Evolutionary conservation across 2,329 filamentous ascomycete genomes (phyloP).

Genomic region (Paraphoma sp.): DNA sequence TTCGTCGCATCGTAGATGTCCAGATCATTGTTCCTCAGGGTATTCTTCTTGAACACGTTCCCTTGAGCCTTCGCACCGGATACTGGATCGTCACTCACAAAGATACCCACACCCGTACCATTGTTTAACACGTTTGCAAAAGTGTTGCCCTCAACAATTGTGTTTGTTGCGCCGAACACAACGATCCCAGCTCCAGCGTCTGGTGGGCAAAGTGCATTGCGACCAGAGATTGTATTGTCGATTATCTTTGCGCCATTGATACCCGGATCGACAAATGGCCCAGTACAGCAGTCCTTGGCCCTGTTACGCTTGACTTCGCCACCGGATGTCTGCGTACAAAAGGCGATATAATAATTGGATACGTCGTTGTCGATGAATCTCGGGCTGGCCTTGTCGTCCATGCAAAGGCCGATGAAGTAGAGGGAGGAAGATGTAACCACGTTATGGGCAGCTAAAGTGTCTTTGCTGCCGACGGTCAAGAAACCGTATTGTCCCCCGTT

Average conservation of each 20-base stretch:
- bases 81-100: conserved; percentile 3
- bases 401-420: conserved; percentile 16
- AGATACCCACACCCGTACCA: conserved; percentile 4
- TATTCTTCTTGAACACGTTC: conserved; percentile 2
- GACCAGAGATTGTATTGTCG: conserved; percentile 9
- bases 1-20: neutral
- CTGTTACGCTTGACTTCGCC: conserved; percentile 11
- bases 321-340: conserved; percentile 12
- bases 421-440: neutral
- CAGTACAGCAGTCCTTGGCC: conserved; percentile 13
- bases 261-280: conserved; percentile 16
- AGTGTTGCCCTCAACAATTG: conserved; percentile 14
- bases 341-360: conserved; percentile 17
- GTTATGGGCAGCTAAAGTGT: conserved; percentile 10
- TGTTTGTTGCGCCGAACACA: conserved; percentile 9
- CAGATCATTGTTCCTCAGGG: neutral
- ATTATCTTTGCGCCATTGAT: conserved; percentile 12
- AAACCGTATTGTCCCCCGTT: conserved; percentile 16
- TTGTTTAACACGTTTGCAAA: conserved; percentile 5
- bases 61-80: conserved; percentile 5
- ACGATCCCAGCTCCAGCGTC: conserved; percentile 9
- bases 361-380: conserved; percentile 13
- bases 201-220: conserved; percentile 4
- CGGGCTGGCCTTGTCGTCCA: conserved; percentile 17
- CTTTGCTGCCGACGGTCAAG: conserved; percentile 13